A percentile compares a stretch with the other conserved stretches of the same genome.
These are phyloP conservation scores for Penicillium lividum DNA, from an alignment of 495 filamentous ascomycete genomes.

Conservation along the genomic window DNA sequence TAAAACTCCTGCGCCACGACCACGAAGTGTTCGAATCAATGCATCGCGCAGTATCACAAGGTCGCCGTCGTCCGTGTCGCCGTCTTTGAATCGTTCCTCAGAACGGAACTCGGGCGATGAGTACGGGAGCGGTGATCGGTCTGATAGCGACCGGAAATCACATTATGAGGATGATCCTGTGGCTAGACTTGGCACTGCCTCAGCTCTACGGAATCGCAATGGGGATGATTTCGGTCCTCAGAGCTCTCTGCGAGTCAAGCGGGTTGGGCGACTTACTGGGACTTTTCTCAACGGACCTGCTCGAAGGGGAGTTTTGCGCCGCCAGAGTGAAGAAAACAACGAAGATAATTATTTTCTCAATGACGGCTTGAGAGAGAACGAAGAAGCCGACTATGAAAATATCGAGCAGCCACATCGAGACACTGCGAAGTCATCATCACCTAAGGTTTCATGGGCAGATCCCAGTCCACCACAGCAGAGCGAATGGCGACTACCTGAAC, in stretches of 20 bases:
- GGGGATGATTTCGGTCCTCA: constrained; percentile 60
- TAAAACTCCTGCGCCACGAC: constrained; percentile 66
- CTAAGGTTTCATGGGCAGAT: constrained; percentile 50
- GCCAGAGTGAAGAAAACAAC: constrained; percentile 72
- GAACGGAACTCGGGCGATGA: constrained; percentile 38
- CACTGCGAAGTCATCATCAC: constrained; percentile 39
- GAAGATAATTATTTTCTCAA: constrained; percentile 39
- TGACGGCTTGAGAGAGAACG: constrained; percentile 32
- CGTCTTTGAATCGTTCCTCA: constrained; percentile 37
- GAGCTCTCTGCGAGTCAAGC: constrained; percentile 72
- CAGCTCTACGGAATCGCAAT: constrained; percentile 48
- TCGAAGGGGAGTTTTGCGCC: constrained; percentile 64
- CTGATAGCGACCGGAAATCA: constrained; percentile 46
- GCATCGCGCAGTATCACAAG: constrained; percentile 39
- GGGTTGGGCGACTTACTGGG: constrained; percentile 68
- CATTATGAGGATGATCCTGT: constrained; percentile 44
- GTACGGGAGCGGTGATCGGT: constrained; percentile 43
- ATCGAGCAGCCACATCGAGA: constrained; percentile 31
- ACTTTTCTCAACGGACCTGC: constrained; percentile 75
- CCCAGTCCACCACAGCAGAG: constrained; percentile 35
- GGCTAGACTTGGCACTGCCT: constrained; percentile 52
- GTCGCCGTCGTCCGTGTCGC: constrained; percentile 44
- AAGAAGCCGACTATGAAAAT: constrained; percentile 27
- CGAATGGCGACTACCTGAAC: constrained; percentile 29
- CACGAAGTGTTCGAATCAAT: constrained; percentile 63